Percentiles rank a stretch among this genome's conserved stretches.
Evolutionary conservation across 306 rosid species (phyloP).

Genomic region (Benincasa hispida): DNA sequence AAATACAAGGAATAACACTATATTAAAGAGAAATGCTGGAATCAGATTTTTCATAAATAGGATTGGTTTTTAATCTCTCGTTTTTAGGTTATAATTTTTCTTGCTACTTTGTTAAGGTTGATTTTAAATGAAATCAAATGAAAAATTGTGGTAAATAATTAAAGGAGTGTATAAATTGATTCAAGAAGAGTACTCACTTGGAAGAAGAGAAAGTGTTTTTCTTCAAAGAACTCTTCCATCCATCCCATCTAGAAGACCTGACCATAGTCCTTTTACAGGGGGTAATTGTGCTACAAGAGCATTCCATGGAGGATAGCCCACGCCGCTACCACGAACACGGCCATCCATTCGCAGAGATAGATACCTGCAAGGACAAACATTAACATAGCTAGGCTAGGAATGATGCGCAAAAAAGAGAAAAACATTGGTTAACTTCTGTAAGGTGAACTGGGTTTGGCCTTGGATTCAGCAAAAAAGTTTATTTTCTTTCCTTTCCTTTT

Average conservation of each 20-base stretch:
- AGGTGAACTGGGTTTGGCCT: not conserved
- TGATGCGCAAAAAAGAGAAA: too few species aligned
- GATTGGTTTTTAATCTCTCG: too few species aligned
- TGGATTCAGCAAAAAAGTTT: not conserved
- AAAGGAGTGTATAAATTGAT: not conserved
- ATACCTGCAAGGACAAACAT: slow-evolving; percentile 32
- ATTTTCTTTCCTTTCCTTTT: not conserved
- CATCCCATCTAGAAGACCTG: slow-evolving; percentile 85
- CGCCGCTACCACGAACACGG: slow-evolving; percentile 89
- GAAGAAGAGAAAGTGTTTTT: not conserved
- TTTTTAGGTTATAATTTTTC: not conserved
- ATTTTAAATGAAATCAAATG: too few species aligned
- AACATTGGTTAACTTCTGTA: not conserved
- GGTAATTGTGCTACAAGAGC: slow-evolving; percentile 89
- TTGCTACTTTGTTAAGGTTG: not conserved
- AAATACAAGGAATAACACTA: not conserved
- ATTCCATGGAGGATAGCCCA: slow-evolving; percentile 98
- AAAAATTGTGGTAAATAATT: too few species aligned
- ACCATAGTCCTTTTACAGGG: slow-evolving; percentile 83
- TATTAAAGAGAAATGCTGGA: too few species aligned
- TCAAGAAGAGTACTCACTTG: slow-evolving; percentile 10
- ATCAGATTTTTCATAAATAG: too few species aligned
- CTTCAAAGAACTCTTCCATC: slow-evolving; percentile 81
- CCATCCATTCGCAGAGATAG: slow-evolving; percentile 85
- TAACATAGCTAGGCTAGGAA: not conserved